A percentile compares a stretch with the other conserved stretches of the same genome.
phyloP scores from a whole-genome alignment of 208 protist species.

The Tetramitus jugosus region DNA sequence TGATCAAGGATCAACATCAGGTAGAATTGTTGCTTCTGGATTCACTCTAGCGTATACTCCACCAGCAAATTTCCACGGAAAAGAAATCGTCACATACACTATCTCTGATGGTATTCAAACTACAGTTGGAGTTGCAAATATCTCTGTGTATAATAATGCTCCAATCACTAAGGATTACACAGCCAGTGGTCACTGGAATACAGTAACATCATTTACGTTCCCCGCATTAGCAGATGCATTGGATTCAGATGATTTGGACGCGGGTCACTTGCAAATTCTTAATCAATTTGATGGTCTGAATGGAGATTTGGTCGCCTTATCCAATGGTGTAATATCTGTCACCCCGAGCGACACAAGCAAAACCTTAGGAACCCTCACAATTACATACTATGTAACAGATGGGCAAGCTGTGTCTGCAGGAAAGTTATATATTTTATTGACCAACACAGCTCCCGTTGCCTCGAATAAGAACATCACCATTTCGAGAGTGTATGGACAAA shows the following conservation, averaged over 20 bases:
- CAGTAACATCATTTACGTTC: too few species aligned
- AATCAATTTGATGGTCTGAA: too few species aligned
- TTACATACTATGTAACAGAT: neutral
- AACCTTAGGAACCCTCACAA: too few species aligned
- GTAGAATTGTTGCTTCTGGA: neutral
- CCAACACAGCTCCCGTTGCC: neutral
- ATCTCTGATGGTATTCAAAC: neutral
- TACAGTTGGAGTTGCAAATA: neutral
- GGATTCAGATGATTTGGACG: too few species aligned
- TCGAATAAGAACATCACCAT: too few species aligned
- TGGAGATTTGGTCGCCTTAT: too few species aligned
- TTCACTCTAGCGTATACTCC: neutral
- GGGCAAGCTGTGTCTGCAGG: neutral
- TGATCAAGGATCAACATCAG: neutral
- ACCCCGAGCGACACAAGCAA: too few species aligned
- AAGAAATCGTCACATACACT: neutral
- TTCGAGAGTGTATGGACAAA: too few species aligned
- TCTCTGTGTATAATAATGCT: neutral
- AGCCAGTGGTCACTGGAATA: neutral
- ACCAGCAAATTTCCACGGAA: neutral
- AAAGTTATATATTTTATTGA: neutral
- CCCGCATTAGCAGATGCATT: too few species aligned
- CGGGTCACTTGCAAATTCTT: too few species aligned
- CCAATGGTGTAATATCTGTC: too few species aligned
- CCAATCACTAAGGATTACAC: neutral